Evolutionary conservation across 371 early-diverging fungal genomes (phyloP), one percentile per base, ranked within the genome.

Genomic region (Mortierella sp.): DNA sequence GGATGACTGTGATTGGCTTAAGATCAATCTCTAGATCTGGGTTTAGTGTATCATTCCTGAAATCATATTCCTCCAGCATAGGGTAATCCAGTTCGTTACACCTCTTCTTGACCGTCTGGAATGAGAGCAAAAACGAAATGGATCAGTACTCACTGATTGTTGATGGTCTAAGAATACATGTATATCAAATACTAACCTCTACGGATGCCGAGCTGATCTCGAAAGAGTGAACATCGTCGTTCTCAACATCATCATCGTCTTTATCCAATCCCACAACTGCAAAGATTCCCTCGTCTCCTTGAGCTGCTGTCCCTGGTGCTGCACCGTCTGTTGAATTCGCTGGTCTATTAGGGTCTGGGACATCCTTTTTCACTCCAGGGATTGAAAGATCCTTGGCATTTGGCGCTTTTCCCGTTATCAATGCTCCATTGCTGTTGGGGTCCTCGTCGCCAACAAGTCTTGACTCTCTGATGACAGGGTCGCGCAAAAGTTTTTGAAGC

Each of bases 51-150:
- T 99, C 99, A 77, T 97, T 96, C 63, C 96, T 92, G 84, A 99
- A 99, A 84, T 99, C 99, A 83, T 99, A 99, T 86, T 99, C 99
- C 76, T 99, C 99, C 67, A 99, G 86, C 90, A 99, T 91, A 0
- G 99, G 99, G 84, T 95, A 98, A 72, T 98, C 97, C 41, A 99
- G 89, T 63, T 95, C 96, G 69, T 93, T 96, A 86, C 99, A 99
- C 72, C 96, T 90, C 83, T 95, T 96, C 80, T 96, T 96, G 59
- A 99, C 96, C 32, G 81, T 87, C 88, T 90, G 84, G 7, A 22
- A 11, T 48, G 55, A 40, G 22, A 65, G 32, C 13, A 10, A 55
- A 32, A 9, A 28, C 61, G 32, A 13, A 19, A 55, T 36, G 36
- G 36, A 9, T 45, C 45, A 41, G 28, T 15, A 58, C 24, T 3